Percentiles rank a stretch among this genome's conserved stretches.
These are phyloP conservation scores for Talaromyces sp. DNA, from an alignment of 2,329 filamentous ascomycete genomes.

Conservation along the genomic window DNA sequence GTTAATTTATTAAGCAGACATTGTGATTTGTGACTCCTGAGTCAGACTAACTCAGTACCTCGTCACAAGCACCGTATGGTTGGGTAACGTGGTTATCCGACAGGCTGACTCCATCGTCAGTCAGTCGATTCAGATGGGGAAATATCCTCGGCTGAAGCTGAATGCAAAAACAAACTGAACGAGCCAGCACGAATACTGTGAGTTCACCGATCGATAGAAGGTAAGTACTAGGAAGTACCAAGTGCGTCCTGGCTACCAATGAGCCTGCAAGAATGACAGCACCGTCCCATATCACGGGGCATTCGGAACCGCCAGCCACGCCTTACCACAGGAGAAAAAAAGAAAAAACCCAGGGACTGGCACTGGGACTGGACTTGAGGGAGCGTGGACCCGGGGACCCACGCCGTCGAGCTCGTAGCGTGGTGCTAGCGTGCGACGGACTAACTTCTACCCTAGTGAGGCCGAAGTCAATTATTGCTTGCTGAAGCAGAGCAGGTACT, in stretches of 20 bases:
- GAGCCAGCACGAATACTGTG: background rate
- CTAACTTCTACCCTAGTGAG: conserved; percentile 1
- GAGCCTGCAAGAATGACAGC: background rate
- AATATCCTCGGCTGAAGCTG: background rate
- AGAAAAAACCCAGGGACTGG: conserved; percentile 1
- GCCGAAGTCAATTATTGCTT: conserved; percentile 1
- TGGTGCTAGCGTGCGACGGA: background rate
- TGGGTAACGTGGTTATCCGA: background rate
- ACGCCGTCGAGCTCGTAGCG: conserved; percentile 1
- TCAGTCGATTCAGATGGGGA: background rate
- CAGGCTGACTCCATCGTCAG: background rate
- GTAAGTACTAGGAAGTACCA: background rate
- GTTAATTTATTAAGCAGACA: background rate
- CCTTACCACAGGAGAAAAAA: background rate
- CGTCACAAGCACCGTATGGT: background rate
- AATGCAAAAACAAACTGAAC: background rate
- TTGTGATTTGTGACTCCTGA: background rate
- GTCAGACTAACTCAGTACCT: background rate
- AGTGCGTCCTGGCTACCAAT: background rate
- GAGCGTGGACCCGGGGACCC: conserved; percentile 4
- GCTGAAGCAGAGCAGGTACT: background rate
- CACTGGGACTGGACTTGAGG: conserved; percentile 5
- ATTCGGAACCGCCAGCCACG: conserved; percentile 2
- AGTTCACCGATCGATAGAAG: background rate
- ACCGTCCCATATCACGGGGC: background rate